Conservation (phyloP, 345 rosid species). For the Eucalyptus sp. region DNA sequence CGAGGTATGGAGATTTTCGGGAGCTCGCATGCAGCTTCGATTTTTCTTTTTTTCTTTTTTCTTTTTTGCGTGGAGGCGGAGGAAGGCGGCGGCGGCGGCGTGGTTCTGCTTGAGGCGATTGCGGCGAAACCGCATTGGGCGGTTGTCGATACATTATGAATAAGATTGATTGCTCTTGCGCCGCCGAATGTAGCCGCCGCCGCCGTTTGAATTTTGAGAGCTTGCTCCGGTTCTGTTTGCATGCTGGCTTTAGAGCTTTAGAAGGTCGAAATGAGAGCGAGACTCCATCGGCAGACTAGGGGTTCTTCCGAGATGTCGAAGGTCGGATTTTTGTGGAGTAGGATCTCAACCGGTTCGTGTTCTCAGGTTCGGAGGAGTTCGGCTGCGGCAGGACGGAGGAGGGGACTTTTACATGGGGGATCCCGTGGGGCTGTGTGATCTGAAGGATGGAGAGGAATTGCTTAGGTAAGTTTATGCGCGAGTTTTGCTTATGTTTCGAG, state of each 20-base stretch:
- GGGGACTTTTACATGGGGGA: neutral
- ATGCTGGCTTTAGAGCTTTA: neutral
- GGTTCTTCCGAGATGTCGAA: neutral
- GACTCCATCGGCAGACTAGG: neutral
- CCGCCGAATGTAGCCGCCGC: neutral
- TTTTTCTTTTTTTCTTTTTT: neutral
- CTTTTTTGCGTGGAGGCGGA: accelerated
- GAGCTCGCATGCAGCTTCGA: neutral
- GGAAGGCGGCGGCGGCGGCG: neutral
- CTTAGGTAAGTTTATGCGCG: neutral
- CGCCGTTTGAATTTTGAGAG: neutral
- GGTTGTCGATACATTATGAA: neutral
- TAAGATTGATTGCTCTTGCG: neutral
- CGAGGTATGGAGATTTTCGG: neutral
- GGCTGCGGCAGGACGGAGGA: neutral
- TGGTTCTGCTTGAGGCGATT: neutral
- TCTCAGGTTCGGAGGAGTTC: neutral
- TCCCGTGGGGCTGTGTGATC: accelerated
- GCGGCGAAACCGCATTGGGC: neutral
- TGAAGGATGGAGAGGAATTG: neutral
- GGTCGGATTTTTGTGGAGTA: neutral
- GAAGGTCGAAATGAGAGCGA: neutral
- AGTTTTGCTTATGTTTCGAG: neutral
- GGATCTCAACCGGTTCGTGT: neutral
- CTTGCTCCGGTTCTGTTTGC: neutral